phyloP scores from a whole-genome alignment of 495 filamentous ascomycete genomes.

The Lichina pygmaea region DNA sequence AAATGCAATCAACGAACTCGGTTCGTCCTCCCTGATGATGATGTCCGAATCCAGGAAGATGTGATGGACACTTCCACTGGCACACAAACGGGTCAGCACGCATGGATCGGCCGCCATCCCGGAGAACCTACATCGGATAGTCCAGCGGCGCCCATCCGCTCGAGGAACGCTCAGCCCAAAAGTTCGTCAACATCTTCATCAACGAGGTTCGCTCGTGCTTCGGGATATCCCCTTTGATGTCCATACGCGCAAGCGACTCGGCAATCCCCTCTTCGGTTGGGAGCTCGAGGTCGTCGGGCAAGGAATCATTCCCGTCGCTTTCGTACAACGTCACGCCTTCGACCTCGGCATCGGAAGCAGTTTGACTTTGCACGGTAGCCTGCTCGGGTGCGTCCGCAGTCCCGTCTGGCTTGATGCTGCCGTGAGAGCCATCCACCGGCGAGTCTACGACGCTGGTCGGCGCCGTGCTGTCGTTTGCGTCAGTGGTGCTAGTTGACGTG shows the following conservation, averaged over 20 bases:
- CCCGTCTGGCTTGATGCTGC: conserved; percentile 12
- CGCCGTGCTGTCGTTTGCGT: not conserved
- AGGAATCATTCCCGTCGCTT: conserved; percentile 40
- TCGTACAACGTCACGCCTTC: conserved; percentile 20
- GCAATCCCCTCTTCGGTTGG: conserved; percentile 38
- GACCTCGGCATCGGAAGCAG: conserved; percentile 37
- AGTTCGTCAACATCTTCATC: conserved; percentile 83
- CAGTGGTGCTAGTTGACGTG: conserved; percentile 7
- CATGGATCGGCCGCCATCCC: too few species aligned
- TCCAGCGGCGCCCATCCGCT: conserved; percentile 89
- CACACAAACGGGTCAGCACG: not conserved
- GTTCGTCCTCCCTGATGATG: conserved; percentile 90
- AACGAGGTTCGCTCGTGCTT: conserved; percentile 78
- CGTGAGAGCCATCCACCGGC: conserved; percentile 5
- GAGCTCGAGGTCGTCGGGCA: conserved; percentile 36
- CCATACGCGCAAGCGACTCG: conserved; percentile 27
- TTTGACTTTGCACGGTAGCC: conserved; percentile 24
- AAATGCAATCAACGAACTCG: conserved; percentile 85
- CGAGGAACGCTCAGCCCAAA: conserved; percentile 94
- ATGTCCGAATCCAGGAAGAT: conserved; percentile 96
- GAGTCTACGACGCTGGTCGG: conserved; percentile 1
- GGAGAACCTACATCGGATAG: conserved; percentile 34
- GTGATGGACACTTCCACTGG: conserved; percentile 39
- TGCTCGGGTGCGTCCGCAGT: conserved; percentile 19
- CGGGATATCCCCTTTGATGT: conserved; percentile 46